phyloP scores from a whole-genome alignment of 108 stramenopile species.

The Nitzschia sp. region DNA sequence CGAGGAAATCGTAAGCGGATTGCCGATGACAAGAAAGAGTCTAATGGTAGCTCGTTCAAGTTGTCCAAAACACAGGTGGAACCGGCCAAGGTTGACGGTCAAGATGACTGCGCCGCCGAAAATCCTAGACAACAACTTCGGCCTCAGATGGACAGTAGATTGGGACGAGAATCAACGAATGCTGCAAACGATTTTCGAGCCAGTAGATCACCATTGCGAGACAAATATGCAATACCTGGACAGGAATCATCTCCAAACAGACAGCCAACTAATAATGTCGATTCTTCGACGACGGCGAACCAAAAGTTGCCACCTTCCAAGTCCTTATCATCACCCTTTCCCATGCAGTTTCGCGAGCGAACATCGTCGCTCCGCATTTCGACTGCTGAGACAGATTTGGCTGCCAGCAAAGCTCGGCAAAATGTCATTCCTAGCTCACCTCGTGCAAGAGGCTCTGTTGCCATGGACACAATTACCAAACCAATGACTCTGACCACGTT shows the following conservation, averaged over 20 bases:
- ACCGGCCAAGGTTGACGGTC: too few relatives aligned
- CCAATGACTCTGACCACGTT: conserved; percentile 4
- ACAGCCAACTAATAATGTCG: neutral
- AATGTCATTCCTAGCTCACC: neutral
- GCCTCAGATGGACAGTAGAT: neutral
- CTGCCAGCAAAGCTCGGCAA: neutral
- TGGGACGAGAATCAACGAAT: neutral
- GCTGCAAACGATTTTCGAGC: too few relatives aligned
- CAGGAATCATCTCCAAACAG: neutral
- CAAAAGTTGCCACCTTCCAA: conserved; percentile 30
- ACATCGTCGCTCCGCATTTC: conserved; percentile 7
- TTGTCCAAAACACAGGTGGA: too few relatives aligned
- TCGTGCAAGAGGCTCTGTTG: neutral
- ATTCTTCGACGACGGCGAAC: conserved; percentile 14
- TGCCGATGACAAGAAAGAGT: conserved; percentile 3
- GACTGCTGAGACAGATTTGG: neutral
- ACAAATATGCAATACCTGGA: neutral
- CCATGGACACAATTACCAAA: conserved; percentile 15
- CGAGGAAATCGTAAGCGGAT: conserved; percentile 11
- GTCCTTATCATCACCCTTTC: conserved; percentile 33
- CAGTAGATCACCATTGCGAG: neutral
- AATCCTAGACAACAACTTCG: too few relatives aligned
- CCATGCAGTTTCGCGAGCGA: conserved; percentile 39
- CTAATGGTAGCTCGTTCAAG: neutral
- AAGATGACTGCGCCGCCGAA: too few relatives aligned